Evolutionary conservation across 2,329 filamentous ascomycete genomes (phyloP).

Genomic region (Elsinoe necatrix): DNA sequence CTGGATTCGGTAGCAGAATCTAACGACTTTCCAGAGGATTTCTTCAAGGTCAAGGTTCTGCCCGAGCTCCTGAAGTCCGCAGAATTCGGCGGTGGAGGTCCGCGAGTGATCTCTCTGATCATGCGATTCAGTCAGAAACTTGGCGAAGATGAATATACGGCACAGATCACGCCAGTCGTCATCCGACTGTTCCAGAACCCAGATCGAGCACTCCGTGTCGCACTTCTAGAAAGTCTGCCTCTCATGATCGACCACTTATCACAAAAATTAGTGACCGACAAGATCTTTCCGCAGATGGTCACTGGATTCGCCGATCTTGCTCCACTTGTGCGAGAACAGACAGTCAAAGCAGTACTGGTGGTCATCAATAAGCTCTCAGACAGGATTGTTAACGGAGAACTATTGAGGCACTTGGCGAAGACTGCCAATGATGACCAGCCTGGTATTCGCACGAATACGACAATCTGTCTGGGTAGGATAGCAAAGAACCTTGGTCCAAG

Average conservation of each 20-base stretch:
- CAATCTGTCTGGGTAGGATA: slow-evolving; percentile 94
- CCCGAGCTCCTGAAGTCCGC: slow-evolving; percentile 96
- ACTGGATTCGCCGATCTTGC: slow-evolving; percentile 90
- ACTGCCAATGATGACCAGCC: slow-evolving; percentile 97
- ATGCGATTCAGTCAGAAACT: slow-evolving; percentile 87
- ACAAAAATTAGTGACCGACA: slow-evolving; percentile 86
- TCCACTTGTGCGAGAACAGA: slow-evolving; percentile 88
- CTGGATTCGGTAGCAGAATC: slow-evolving; percentile 64
- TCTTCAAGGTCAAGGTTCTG: slow-evolving; percentile 94
- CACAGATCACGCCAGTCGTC: slow-evolving; percentile 74
- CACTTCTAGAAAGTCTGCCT: slow-evolving; percentile 77
- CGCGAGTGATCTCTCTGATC: slow-evolving; percentile 78
- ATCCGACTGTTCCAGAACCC: slow-evolving; percentile 83
- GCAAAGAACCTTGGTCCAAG: slow-evolving; percentile 71
- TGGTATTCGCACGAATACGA: slow-evolving; percentile 94
- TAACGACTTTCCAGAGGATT: slow-evolving; percentile 94
- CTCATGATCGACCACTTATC: slow-evolving; percentile 84
- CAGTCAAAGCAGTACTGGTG: slow-evolving; percentile 83
- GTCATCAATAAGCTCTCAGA: slow-evolving; percentile 87
- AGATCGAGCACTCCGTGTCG: slow-evolving; percentile 85
- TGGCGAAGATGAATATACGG: slow-evolving; percentile 79
- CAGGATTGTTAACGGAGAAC: slow-evolving; percentile 83
- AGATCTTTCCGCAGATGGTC: slow-evolving; percentile 94
- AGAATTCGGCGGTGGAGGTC: slow-evolving; percentile 93
- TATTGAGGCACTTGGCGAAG: slow-evolving; percentile 83